Evolutionary conservation across 169 alveolate genomes (phyloP), one percentile per base, ranked within the genome.

Genomic region (Plasmodium berghei): DNA sequence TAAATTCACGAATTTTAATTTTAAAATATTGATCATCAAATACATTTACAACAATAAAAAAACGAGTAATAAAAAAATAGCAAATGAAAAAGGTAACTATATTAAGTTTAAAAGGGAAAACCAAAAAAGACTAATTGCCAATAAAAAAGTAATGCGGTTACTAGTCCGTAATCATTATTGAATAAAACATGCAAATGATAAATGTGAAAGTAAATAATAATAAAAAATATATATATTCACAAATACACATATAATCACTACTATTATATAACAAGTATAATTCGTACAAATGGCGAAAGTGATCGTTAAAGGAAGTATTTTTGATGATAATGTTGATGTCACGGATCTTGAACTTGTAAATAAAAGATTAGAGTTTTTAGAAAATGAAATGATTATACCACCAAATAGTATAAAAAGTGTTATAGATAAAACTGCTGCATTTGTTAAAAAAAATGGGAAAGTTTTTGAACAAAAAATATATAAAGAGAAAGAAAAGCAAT

Each of bases 351-450:
- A 80, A 6, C 49, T 67, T 45, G 42, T 80, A 72, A 42, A 59
- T 10, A 64, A 70, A 24, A 64, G 90, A 49, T 63, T 66, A 9
- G 67, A 80, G 12, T 80, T 66, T 72, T 61, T 80, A 59, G 72
- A 62, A 42, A 72, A 40, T 20, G 95, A 93, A 77, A 87, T 96
- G 75, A 96, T 96, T 16, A 93, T 93, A 74, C 98, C 98, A n/a
- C 98, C 98, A 1, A 87, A 94, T 59, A 96, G 95, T 59, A 86
- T 96, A 56, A 94, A 97, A 77, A 88, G 94, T 14, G 91, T 96
- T 72, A 96, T 96, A 49, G 98, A 96, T 88, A 96, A 96, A 89
- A 96, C 98, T 14, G 98, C 98, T 5, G 94, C 93, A 88, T 96
- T 96, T 86, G 98, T 96, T 54, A 97, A 98, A 18, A 96, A 96